Evolutionary conservation across 345 rosid genomes (phyloP), one percentile per base, ranked within the genome.

Genomic region (Populus tremula): DNA sequence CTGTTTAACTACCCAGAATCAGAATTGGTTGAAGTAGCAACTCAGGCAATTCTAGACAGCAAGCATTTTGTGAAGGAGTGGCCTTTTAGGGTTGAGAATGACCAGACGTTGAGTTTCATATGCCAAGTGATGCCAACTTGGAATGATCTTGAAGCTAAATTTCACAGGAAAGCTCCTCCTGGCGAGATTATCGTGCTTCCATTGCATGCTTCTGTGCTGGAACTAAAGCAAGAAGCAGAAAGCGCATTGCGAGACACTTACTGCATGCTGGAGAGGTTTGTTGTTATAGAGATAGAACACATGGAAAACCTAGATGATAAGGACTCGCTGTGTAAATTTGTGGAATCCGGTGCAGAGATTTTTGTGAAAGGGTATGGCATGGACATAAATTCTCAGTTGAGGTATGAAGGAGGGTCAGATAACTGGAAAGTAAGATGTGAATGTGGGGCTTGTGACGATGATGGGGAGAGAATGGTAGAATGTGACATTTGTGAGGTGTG

Each of bases 381-480:
- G 50, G 92, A 90, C 53, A 39, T 73, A 72, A 81, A 77, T 45
- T 77, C 82, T 2, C 79, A 80, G 23, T 73, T 89, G 43, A 87
- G 82, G 83, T 85, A 76, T 36, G 91, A 95, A 87, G 90, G 93
- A 12, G 98, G 97, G 29, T 79, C 85, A 25, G 92, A 90, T 20
- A 93, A 87, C 33, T 93, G 98, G 99, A 85, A 84, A 83, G 92
- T 93, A 72, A 89, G 73, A 70, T 95, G 99, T 47, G 83, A 78
- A 49, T 93, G 97, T 54, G 97, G 92, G 27, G 93, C 96, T 20
- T 78, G 73, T 70, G 98, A 95, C 63, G 99, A 95, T 47, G 99
- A 95, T 77, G 99, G 98, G 36, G 98, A 93, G 84, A 83, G 99
- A 78, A 95, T 92, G 99, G 82, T 93, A 10, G 89, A 96, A 0